Evolutionary conservation across 768 basidiomycete genomes (phyloP).

Genomic region (Suillus alpinus): DNA sequence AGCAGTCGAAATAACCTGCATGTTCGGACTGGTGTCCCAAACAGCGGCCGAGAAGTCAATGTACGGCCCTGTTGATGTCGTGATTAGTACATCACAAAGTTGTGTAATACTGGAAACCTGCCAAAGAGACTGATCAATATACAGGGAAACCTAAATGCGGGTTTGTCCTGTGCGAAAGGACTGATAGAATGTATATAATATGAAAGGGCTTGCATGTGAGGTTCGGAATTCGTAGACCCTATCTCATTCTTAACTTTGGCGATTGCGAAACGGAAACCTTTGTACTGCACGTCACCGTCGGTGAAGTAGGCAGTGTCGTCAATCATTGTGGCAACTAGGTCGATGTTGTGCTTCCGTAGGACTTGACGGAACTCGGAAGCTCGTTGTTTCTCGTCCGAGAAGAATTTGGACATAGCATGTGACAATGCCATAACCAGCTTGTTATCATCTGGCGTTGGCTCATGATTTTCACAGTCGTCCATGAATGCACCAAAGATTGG

Average conservation of each 20-base stretch:
- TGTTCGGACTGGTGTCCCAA: slow-evolving; percentile 20
- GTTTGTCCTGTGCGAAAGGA: slow-evolving; percentile 1
- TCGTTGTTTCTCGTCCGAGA: slow-evolving; percentile 12
- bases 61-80: slow-evolving; percentile 18
- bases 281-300: slow-evolving; percentile 15
- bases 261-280: slow-evolving; percentile 17
- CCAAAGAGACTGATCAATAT: slow-evolving; percentile 22
- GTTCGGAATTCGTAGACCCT: slow-evolving; percentile 19
- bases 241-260: slow-evolving; percentile 19
- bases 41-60: slow-evolving; percentile 26
- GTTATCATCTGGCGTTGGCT: slow-evolving; percentile 6
- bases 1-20: slow-evolving; percentile 23
- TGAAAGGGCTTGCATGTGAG: slow-evolving; percentile 21
- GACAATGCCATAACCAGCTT: slow-evolving; percentile 15
- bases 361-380: not conserved
- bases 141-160: slow-evolving; percentile 22
- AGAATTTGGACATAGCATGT: slow-evolving; percentile 21
- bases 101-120: slow-evolving; percentile 6
- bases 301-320: slow-evolving; percentile 6
- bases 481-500: slow-evolving; percentile 11
- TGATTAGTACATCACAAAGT: not conserved
- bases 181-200: slow-evolving; percentile 20
- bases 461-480: slow-evolving; percentile 5
- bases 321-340: not conserved
- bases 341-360: not conserved